Evolutionary conservation across 441 rosid species (phyloP), one percentile per base, ranked within the genome.

Genomic region (Croton laevigatus): DNA sequence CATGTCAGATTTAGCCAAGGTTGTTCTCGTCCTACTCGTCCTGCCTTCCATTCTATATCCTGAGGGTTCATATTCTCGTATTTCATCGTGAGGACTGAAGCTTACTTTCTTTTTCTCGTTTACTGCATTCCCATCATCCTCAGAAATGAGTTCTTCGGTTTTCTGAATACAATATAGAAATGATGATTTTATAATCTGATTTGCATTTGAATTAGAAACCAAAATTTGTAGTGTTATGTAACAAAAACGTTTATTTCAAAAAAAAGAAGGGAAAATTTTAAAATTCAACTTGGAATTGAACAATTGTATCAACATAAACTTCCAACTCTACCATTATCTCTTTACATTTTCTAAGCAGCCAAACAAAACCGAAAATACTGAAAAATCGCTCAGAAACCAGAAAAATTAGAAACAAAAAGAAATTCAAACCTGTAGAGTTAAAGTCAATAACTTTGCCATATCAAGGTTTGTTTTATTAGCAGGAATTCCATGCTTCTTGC

Each of bases 401-500:
- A 48, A 13, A 3, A 23, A 51, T 5, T 45, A 52, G 51, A 3
- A 12, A 65, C 8, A 38, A 2, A 46, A 1, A 19, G 16, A 20
- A 32, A 8, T 13, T 1, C 42, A 49, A 27, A 89, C 93, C 90
- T 86, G 34, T 66, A 81, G 70, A 61, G 76, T 4, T 20, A 72
- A 64, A 57, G 84, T 67, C 65, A 90, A 79, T 3, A 76, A 75
- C 61, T 36, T 57, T 2, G 87, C 91, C 93, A 92, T 84, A 69
- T 86, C 86, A 6, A 12, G 73, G 62, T 83, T 89, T 62, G 85
- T 79, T 46, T 76, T 36, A 62, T 91, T 91, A 0, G 86, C 92
- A 4, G 87, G 91, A 40, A 91, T 61, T 11, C 88, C 87, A 40
- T 84, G 85, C 65, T 81, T 84, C 64, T 87, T 91, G 81, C 94